Base-by-base conservation (phyloP, 768 basidiomycete species). In the Suillus ampliporus region DNA sequence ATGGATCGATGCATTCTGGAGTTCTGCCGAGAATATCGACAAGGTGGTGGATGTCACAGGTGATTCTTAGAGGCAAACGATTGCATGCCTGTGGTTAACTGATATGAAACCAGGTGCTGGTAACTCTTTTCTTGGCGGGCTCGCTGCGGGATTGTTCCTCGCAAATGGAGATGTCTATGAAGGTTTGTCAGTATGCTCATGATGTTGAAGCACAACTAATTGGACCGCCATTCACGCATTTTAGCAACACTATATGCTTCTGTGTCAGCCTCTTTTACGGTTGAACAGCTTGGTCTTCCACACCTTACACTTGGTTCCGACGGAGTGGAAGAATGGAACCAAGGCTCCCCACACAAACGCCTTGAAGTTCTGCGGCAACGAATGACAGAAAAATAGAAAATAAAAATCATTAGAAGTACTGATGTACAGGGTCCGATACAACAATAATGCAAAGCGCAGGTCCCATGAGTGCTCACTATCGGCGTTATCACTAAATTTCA, bases 31-130 rank as follows among this genome's bases (percentile, higher is more conserved):
- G 63, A 41, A 63, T 28, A 65, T 69, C 31, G 75, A 76, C 23
- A 85, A 82, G 61, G 79, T 96, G 17, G 83, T 90, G 3, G 94
- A 96, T 74, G 92, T 94, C 28, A 96, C 94, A 65, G 94, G 91
- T 58, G 17, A 57, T 63, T 66, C 47, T 26, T 40, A 3, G 54
- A 6, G 17, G 26, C 10, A 11, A 40, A 28, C 26, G 21, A 26
- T 5, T 17, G 23, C 15, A 38, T 53, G 7, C 6, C 21, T 17
- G 8, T 17, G 54, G 11, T 40, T 4, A 40, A 19, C 62, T 60
- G 61, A 67, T 58, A 53, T 44, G 35, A 58, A 64, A 41, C 26
- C 65, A 93, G 92, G 95, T 48, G 94, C 93, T n/a, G 95, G 95
- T 17, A 97, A 97, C 73, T 84, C 86, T 63, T 97, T 96, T 74